Base-by-base conservation (phyloP, 2,329 filamentous ascomycete genomes). In the Xylaria arbuscula region DNA sequence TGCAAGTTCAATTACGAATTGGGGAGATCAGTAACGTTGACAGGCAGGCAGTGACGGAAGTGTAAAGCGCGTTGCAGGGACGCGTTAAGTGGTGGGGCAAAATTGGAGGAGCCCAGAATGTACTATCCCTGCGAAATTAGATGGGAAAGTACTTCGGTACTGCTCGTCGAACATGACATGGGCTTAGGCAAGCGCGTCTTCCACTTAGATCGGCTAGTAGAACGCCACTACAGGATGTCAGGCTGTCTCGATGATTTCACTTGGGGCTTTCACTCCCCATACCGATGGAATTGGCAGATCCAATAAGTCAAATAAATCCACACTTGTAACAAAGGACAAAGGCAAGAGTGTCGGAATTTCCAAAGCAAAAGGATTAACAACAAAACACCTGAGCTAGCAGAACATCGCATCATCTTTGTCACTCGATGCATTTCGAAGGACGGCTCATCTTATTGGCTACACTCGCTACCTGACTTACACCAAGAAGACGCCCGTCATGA, bases 31-130 rank as follows among this genome's bases (percentile, higher is more conserved):
- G 57, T 4, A 6, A 59, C 22, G 17, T 7, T 19, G 19, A n/a
- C 48, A 53, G 50, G 28, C 28, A 28, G 34, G 28, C 28, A 28
- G 34, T 64, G 17, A 4, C 36, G n/a, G 40, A 32, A 17, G 17
- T 62, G 7, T 24, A 58, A 32, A 58, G 63, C 70, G 74, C 70
- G 71, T 72, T 60, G 48, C 19, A 45, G n/a, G 45, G 65, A 76
- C 74, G 74, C 74, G 74, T 76, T 74, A 76, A 76, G 74, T 76
- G 74, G 74, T 73, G 72, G 73, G 73, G 68, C 70, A 24, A 11
- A 10, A 36, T 42, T 56, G 22, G 58, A 34, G 22, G 54, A 22
- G 24, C 28, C 32, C 34, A 38, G 15, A 55, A 24, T 28, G 55
- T 67, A 45, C 22, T 11, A 22, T 19, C 51, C 42, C 51, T 64